These are phyloP conservation scores for Euphorbia tirucalli DNA, from an alignment of 345 rosid species.

Conservation along the genomic window DNA sequence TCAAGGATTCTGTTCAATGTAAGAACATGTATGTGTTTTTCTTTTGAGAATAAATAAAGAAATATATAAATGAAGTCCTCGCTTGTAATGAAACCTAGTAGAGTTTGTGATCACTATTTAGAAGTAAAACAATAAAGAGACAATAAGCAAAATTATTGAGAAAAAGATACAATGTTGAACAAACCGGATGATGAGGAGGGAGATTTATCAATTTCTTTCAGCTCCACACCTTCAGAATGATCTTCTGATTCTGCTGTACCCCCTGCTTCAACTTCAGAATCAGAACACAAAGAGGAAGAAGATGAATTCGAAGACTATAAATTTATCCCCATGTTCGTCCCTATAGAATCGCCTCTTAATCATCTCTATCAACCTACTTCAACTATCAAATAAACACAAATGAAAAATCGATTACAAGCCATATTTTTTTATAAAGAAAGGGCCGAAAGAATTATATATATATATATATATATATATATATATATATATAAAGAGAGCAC, in stretches of 20 bases:
- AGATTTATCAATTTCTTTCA: conserved; percentile 28
- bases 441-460: too few relatives aligned
- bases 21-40: too few relatives aligned
- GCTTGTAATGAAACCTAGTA: too few relatives aligned
- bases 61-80: too few relatives aligned
- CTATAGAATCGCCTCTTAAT: conserved; percentile 80
- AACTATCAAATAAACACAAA: not conserved
- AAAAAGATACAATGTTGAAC: conserved; percentile 2
- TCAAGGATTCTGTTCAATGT: too few relatives aligned
- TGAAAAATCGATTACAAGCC: too few relatives aligned
- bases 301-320: conserved; percentile 59
- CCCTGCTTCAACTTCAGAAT: too few relatives aligned
- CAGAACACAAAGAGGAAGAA: conserved; percentile 44
- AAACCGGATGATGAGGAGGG: conserved; percentile 59
- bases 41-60: too few relatives aligned
- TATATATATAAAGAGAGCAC: too few relatives aligned
- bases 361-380: conserved; percentile 32
- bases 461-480: too few relatives aligned
- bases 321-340: conserved; percentile 67
- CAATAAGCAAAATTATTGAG: not conserved
- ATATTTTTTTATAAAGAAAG: too few relatives aligned
- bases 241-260: conserved; percentile 40
- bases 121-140: not conserved
- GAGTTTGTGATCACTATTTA: not conserved
- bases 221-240: conserved; percentile 34